Conservation (phyloP, 371 early-diverging fungal species). For the Nosema muscidifuracis region DNA sequence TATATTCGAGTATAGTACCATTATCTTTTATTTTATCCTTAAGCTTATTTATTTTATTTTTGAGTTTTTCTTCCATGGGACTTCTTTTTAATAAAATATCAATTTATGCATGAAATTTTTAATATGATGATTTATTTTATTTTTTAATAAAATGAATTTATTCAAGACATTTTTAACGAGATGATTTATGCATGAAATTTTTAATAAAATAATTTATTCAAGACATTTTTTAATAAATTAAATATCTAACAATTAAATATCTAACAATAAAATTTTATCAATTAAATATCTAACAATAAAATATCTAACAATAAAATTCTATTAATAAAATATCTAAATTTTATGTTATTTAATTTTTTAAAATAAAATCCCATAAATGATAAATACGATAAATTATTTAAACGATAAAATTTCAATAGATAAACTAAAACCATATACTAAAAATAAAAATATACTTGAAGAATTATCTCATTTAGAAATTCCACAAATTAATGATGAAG, state of each 20-base stretch:
- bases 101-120: neutral
- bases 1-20: neutral
- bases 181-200: too few relatives aligned
- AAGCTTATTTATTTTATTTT: neutral
- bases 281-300: too few relatives aligned
- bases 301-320: too few relatives aligned
- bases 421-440: slow-evolving; percentile 26
- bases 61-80: neutral
- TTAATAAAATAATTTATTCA: too few relatives aligned
- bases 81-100: neutral
- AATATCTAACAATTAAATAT: too few relatives aligned
- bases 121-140: too few relatives aligned
- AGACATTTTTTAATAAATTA: too few relatives aligned
- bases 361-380: slow-evolving; percentile 37
- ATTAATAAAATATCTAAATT: too few relatives aligned
- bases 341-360: too few relatives aligned
- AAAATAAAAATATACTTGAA: slow-evolving; percentile 7
- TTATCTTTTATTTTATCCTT: neutral
- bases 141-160: too few relatives aligned
- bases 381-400: slow-evolving; percentile 36
- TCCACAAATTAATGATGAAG: slow-evolving; percentile 12
- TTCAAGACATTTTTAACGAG: too few relatives aligned
- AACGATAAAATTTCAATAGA: slow-evolving; percentile 9
- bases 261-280: too few relatives aligned
- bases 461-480: slow-evolving; percentile 18